Conservation (phyloP, 257 asterid genomes). For the Echium plantagineum region DNA sequence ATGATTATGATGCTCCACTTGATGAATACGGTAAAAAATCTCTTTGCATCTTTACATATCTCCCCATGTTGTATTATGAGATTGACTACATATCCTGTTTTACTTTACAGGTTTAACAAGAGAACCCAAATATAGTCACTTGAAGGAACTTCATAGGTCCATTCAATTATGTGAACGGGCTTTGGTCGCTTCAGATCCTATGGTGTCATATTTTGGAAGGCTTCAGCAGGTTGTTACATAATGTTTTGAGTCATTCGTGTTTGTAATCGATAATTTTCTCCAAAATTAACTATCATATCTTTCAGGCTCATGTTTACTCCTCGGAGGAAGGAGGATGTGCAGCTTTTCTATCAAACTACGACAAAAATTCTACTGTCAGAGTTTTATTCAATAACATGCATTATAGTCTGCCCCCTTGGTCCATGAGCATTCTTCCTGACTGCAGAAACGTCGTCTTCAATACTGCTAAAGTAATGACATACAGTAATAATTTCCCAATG, state of each 20-base stretch:
- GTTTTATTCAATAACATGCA: constrained; percentile 11
- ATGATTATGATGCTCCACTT: constrained; percentile 96
- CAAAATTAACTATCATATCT: neutral
- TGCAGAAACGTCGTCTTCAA: constrained; percentile 11
- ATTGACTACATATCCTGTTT: neutral
- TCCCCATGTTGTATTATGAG: neutral
- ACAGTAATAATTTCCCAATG: neutral
- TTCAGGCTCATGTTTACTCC: constrained; percentile 7
- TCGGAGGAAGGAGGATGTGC: constrained; percentile 3
- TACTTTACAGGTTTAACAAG: constrained; percentile 6
- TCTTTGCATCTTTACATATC: neutral
- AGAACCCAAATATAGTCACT: constrained; percentile 10
- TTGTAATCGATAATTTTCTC: neutral
- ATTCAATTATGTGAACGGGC: constrained; percentile 7
- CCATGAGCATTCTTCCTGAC: constrained; percentile 12
- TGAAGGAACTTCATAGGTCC: constrained; percentile 10
- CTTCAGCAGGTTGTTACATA: constrained; percentile 5
- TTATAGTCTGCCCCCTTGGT: constrained; percentile 11
- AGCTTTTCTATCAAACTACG: constrained; percentile 12
- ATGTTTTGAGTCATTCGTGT: neutral
- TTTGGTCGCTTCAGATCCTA: constrained; percentile 3
- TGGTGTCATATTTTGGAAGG: neutral
- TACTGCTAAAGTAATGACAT: constrained; percentile 13
- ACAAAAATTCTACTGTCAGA: constrained; percentile 3
- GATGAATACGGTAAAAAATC: constrained; percentile 25